Evolutionary conservation across 768 basidiomycete species (phyloP).

Genomic region (Termitomyces sp.): DNA sequence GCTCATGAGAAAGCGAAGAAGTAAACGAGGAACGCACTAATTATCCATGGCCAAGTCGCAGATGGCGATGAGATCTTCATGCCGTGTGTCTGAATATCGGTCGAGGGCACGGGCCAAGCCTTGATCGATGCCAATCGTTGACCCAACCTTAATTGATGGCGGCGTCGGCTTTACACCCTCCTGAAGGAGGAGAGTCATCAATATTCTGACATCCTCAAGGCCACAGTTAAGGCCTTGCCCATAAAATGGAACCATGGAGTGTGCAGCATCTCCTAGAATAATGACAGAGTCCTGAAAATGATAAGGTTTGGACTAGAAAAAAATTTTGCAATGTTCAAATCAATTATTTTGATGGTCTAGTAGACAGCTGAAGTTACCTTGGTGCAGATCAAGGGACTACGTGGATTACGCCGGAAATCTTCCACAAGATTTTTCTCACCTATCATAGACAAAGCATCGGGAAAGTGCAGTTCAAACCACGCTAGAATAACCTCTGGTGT

Average conservation of each 20-base stretch:
- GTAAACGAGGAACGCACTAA: constrained; percentile 61
- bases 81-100: constrained; percentile 75
- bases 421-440: constrained; percentile 73
- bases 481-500: constrained; percentile 49
- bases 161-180: constrained; percentile 55
- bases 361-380: constrained; percentile 55
- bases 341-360: constrained; percentile 14
- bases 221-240: constrained; percentile 98
- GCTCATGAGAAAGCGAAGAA: constrained; percentile 8
- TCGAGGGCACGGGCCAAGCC: constrained; percentile 61
- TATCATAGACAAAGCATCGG: constrained; percentile 82
- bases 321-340: constrained; percentile 16
- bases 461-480: constrained; percentile 85
- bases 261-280: constrained; percentile 90
- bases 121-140: constrained; percentile 39
- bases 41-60: constrained; percentile 92
- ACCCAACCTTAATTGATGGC: constrained; percentile 25
- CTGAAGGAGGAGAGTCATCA: constrained; percentile 68
- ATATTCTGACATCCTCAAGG: constrained; percentile 91
- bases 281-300: constrained; percentile 87
- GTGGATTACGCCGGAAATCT: constrained; percentile 80
- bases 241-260: constrained; percentile 98
- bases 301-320: constrained; percentile 71
- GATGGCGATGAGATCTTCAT: constrained; percentile 88
- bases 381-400: constrained; percentile 86